Evolutionary conservation across 441 rosid genomes (phyloP).

Genomic region (Geranium incanum): DNA sequence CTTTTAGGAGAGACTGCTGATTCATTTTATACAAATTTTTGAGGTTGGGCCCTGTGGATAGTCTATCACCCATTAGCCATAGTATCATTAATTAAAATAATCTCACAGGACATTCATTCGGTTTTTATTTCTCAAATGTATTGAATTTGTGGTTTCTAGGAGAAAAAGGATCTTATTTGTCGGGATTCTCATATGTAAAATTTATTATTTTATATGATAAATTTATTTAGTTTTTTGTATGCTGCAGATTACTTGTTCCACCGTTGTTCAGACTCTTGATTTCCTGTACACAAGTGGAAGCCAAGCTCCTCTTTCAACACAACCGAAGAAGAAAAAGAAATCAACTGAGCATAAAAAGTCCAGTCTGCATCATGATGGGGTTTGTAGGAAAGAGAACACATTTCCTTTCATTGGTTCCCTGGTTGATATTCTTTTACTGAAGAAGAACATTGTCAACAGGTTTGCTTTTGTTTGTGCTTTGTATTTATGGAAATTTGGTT

Average conservation of each 20-base stretch:
- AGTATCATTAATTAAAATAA: no score
- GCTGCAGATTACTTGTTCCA: conserved; percentile 61
- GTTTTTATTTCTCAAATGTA: background rate
- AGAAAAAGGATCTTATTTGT: background rate
- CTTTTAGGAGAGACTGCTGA: background rate
- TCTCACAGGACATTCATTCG: background rate
- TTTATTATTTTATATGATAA: background rate
- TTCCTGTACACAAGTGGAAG: conserved; percentile 38
- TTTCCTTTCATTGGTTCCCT: conserved; percentile 56
- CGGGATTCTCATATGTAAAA: background rate
- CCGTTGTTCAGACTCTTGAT: conserved; percentile 48
- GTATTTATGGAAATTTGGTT: background rate
- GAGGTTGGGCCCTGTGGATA: background rate
- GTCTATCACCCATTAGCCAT: no score
- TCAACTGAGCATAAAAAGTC: conserved; percentile 28
- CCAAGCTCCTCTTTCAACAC: conserved; percentile 27
- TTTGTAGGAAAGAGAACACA: conserved; percentile 40
- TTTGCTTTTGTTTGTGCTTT: conserved; percentile 23
- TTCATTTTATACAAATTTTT: background rate
- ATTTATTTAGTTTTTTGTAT: conserved; percentile 18
- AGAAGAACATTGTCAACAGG: conserved; percentile 81
- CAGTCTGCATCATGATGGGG: conserved; percentile 22
- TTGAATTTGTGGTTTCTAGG: background rate
- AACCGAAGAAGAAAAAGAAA: conserved; percentile 61
- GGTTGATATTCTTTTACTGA: conserved; percentile 70